Evolutionary conservation across 1,284 basidiomycete genomes (phyloP).

Genomic region (Ceratobasidium sp.): DNA sequence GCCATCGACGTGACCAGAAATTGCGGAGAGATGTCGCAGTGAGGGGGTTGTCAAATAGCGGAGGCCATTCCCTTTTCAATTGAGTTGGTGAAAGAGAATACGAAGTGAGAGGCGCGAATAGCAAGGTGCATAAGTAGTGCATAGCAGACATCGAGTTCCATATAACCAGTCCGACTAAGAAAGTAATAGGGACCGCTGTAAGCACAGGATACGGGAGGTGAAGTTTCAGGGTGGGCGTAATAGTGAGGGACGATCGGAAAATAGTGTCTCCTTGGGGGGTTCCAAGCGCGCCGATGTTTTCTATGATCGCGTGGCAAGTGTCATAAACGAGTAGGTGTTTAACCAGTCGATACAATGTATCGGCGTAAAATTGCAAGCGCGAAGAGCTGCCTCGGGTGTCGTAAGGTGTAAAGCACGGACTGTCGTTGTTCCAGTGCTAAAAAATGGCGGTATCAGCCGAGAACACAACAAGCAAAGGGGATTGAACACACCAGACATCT

Average conservation of each 20-base stretch:
- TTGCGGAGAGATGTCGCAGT: conserved; percentile 38
- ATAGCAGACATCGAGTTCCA: neutral
- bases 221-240: conserved; percentile 2
- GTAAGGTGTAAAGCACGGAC: neutral
- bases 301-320: neutral
- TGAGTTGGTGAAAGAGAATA: neutral
- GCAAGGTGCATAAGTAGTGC: conserved; percentile 3
- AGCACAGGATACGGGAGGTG: conserved; percentile 11
- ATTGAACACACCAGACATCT: conserved; percentile 12
- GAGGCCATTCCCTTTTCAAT: conserved; percentile 40
- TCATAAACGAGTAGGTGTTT: conserved; percentile 16
- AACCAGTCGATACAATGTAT: neutral
- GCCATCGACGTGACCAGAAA: conserved; percentile 43
- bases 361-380: conserved; percentile 13
- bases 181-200: neutral
- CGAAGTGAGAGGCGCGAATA: conserved; percentile 12
- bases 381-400: conserved; percentile 11
- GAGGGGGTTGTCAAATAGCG: conserved; percentile 37
- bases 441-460: neutral
- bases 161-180: neutral
- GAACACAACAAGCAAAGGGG: neutral
- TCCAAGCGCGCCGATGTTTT: conserved; percentile 12
- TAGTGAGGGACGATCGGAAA: neutral
- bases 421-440: conserved; percentile 28
- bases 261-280: conserved; percentile 25